These are phyloP conservation scores for Alnus rubra DNA, from an alignment of 306 rosid genomes.

Conservation along the genomic window DNA sequence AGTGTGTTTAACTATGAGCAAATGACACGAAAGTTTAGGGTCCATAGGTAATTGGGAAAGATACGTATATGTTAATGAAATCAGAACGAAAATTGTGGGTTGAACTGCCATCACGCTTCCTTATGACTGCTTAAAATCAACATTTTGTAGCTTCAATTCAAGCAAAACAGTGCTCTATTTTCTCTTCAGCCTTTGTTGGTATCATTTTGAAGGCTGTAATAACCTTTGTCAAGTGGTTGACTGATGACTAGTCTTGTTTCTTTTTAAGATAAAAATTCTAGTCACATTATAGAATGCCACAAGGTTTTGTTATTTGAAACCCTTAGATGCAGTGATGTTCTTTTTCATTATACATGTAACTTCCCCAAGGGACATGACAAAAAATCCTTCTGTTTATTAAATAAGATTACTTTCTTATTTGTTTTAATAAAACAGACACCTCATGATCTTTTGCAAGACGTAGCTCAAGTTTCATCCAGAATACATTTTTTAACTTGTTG, in stretches of 20 bases:
- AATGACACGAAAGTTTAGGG: neutral
- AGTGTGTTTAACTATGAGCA: neutral
- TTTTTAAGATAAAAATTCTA: neutral
- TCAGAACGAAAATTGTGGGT: neutral
- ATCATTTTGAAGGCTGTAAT: neutral
- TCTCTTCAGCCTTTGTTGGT: neutral
- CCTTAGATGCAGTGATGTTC: neutral
- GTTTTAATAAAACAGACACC: too few relatives aligned
- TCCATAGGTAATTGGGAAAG: neutral
- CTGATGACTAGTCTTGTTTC: neutral
- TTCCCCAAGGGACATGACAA: neutral
- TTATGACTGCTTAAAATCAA: neutral
- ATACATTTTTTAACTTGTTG: too few relatives aligned
- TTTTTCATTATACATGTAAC: neutral
- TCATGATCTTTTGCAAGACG: too few relatives aligned
- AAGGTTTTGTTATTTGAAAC: neutral
- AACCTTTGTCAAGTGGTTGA: neutral
- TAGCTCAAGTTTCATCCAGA: too few relatives aligned
- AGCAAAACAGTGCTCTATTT: neutral
- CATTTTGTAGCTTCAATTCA: neutral
- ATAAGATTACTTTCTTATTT: too few relatives aligned
- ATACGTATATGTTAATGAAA: neutral
- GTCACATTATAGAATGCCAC: neutral
- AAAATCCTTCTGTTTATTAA: neutral
- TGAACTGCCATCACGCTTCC: neutral